Base-by-base conservation (phyloP, 441 rosid species). In the Euphorbia neoarborescens region DNA sequence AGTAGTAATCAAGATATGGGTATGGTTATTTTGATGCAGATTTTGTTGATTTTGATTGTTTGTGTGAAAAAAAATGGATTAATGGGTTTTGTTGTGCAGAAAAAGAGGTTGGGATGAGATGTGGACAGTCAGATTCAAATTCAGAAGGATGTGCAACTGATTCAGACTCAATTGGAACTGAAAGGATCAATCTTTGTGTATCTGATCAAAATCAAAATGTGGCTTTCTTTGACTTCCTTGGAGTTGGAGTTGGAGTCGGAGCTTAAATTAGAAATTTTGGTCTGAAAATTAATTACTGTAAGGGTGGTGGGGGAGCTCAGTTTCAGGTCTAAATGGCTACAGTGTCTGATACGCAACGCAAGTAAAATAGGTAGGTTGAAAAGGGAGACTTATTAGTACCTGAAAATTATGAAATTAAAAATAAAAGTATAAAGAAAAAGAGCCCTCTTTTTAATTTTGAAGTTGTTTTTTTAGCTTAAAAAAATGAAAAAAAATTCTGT, bases 211-310 rank as follows among this genome's bases (percentile, higher is more conserved):
- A 70, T 57, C 66, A 62, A 62, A 73, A 66, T 20, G 37, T 76
- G 50, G 30, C 76, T 65, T 86, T 86, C 79, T 76, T 87, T 60
- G 94, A 89, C 81, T 89, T 89, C 61, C 90, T 89, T 40, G 87
- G 91, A 34, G 81, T 89, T n/a, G 89, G 90, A 77, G 86, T 83
- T 70, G 15, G 40, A 15, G 46, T 27, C 46, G 44, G 35, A 34
- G 22, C n/a, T n/a, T n/a, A n/a, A n/a, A n/a, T n/a, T n/a, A n/a
- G n/a, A n/a, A n/a, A 17, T 73, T 50, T 38, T 32, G 34, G 24
- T 50, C 50, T 3, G 56, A n/a, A 50, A 50, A n/a, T 38, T 28
- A 59, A 15, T 65, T 9, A 56, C 34, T n/a, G 54, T 27, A n/a
- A n/a, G n/a, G n/a, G n/a, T n/a, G n/a, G n/a, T n/a, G n/a, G 25